Conservation (phyloP, 2,329 filamentous ascomycete genomes). For the Penicillium sp. region DNA sequence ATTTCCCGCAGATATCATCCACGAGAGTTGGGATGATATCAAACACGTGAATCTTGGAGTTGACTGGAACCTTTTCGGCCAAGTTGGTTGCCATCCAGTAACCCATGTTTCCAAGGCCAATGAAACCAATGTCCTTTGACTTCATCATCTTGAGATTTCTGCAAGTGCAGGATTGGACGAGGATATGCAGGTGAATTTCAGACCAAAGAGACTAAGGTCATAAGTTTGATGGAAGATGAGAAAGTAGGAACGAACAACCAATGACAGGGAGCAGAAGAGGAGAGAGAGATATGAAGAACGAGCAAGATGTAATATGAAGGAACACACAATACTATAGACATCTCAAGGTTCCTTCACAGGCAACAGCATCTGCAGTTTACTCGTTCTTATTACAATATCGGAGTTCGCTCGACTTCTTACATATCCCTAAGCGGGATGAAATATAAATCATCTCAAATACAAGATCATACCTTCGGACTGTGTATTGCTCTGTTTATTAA, state of each 20-base stretch:
- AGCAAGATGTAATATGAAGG: not conserved
- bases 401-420: too few relatives aligned
- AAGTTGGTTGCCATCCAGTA: conserved; percentile 11
- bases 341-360: not conserved
- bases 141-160: not conserved
- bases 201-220: not conserved
- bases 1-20: not conserved
- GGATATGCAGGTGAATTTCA: not conserved
- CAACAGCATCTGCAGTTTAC: not conserved
- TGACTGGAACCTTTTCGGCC: conserved; percentile 4
- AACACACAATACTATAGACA: not conserved
- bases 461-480: too few relatives aligned
- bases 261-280: not conserved
- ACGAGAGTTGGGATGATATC: conserved; percentile 3
- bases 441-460: too few relatives aligned
- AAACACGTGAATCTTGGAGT: conserved; percentile 3
- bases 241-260: not conserved
- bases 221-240: not conserved
- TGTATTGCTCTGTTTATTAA: too few relatives aligned
- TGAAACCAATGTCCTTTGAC: conserved; percentile 10
- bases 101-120: conserved; percentile 16
- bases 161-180: not conserved
- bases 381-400: too few relatives aligned
- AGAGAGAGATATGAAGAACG: not conserved
- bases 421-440: too few relatives aligned